phyloP scores from a whole-genome alignment of 1,284 basidiomycete species.

The Fomitiporia mediterranea region DNA sequence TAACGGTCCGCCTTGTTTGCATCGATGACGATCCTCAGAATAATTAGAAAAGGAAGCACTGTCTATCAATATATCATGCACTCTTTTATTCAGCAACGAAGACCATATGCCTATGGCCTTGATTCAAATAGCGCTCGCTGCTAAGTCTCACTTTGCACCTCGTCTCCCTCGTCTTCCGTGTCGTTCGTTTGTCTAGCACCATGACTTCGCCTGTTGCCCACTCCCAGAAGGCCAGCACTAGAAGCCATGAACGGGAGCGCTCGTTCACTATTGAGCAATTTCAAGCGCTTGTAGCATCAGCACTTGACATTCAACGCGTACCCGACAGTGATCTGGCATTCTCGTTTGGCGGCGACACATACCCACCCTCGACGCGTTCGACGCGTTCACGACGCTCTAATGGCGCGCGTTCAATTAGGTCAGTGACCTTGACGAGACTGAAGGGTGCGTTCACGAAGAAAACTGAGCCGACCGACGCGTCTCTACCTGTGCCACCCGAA shows the following conservation, averaged over 20 bases:
- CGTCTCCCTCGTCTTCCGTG: not conserved
- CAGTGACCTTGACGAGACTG: conserved; percentile 2
- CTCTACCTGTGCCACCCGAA: not conserved
- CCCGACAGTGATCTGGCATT: conserved; percentile 17
- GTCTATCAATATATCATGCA: not conserved
- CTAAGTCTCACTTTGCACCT: not conserved
- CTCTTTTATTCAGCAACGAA: not conserved
- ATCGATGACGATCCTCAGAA: not conserved
- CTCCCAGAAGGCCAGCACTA: not conserved
- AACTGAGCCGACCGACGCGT: conserved; percentile 1
- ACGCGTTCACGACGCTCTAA: not conserved
- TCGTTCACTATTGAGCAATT: conserved; percentile 19
- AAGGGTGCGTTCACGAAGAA: conserved; percentile 7
- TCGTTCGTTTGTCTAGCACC: not conserved
- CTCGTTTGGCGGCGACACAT: conserved; percentile 6
- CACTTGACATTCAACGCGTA: conserved; percentile 16
- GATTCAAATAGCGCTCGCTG: not conserved
- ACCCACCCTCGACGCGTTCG: not conserved
- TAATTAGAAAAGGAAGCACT: not conserved
- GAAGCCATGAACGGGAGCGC: not conserved
- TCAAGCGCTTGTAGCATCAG: conserved; percentile 15
- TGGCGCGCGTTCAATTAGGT: not conserved
- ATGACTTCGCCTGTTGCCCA: conserved; percentile 11
- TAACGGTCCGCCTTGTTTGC: not conserved
- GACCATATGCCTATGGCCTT: not conserved